Conservation (phyloP, 2,329 filamentous ascomycete genomes). For the Monosporascus sp. region DNA sequence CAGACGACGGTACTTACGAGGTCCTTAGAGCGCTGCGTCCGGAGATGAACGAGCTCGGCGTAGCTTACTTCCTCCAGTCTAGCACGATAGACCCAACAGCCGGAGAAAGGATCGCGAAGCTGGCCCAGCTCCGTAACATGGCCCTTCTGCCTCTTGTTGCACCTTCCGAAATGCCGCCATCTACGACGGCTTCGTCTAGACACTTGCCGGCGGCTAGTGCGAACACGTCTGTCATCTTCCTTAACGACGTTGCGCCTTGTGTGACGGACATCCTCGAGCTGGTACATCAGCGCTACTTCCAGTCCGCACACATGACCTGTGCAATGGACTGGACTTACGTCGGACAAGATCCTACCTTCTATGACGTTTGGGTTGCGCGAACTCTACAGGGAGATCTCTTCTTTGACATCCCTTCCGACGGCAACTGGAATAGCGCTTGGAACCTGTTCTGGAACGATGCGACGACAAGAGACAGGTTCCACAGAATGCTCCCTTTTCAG, state of each 20-base stretch:
- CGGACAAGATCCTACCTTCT: constrained; percentile 43
- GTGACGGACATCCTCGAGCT: constrained; percentile 55
- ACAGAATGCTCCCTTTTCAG: constrained; percentile 43
- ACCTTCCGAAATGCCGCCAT: constrained; percentile 1
- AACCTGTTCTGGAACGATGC: constrained; percentile 50
- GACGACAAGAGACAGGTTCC: constrained; percentile 28
- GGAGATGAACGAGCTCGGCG: constrained; percentile 33
- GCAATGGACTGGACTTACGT: constrained; percentile 53
- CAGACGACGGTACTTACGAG: constrained; percentile 48
- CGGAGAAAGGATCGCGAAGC: constrained; percentile 39
- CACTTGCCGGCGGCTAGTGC: constrained; percentile 14
- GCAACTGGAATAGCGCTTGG: constrained; percentile 45
- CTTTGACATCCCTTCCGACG: constrained; percentile 46
- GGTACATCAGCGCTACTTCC: constrained; percentile 39
- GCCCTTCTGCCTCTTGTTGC: constrained; percentile 41
- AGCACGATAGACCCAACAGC: constrained; percentile 39
- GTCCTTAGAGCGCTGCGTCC: constrained; percentile 38
- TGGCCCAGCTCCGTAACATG: constrained; percentile 48
- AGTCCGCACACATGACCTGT: constrained; percentile 51
- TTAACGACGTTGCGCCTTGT: constrained; percentile 51
- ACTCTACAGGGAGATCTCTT: constrained; percentile 49
- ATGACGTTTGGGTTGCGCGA: constrained; percentile 53
- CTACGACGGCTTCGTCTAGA: too few relatives aligned
- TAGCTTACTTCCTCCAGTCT: constrained; percentile 36
- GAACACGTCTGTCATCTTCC: constrained; percentile 43